phyloP scores from a whole-genome alignment of 164 flowering plant genomes.

The Vitis labrusca region DNA sequence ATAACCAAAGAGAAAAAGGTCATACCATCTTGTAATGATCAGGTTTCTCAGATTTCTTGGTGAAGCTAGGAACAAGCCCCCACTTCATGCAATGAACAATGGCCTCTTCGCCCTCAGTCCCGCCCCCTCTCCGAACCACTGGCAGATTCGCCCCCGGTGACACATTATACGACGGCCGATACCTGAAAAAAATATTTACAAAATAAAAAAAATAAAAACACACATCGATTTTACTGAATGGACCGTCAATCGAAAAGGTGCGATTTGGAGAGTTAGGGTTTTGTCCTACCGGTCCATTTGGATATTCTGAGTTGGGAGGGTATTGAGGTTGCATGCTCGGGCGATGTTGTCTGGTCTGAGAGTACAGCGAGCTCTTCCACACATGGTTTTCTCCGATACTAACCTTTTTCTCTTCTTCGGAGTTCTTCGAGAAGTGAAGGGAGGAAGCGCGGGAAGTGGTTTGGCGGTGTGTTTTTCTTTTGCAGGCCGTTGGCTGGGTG shows the following conservation, averaged over 20 bases:
- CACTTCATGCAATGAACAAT: constrained; percentile 91
- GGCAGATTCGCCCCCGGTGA: constrained; percentile 78
- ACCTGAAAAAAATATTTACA: constrained; percentile 39
- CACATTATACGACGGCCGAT: constrained; percentile 72
- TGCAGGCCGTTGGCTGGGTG: constrained; percentile 1
- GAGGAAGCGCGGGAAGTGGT: constrained; percentile 9
- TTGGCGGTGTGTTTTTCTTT: too few species aligned
- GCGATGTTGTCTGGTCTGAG: constrained; percentile 64
- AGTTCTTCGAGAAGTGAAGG: not conserved
- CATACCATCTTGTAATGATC: constrained; percentile 89
- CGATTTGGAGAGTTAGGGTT: not conserved
- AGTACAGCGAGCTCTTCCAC: constrained; percentile 80
- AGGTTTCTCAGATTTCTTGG: constrained; percentile 78
- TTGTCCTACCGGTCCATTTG: constrained; percentile 54
- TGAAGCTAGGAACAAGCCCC: constrained; percentile 95
- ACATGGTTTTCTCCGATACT: constrained; percentile 36
- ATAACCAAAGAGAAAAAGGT: not conserved
- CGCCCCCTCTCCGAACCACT: constrained; percentile 64
- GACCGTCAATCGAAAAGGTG: too few species aligned
- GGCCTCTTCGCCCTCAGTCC: constrained; percentile 34
- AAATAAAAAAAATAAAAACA: not conserved
- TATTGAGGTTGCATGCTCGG: constrained; percentile 59
- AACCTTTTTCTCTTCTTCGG: not conserved
- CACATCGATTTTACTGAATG: not conserved
- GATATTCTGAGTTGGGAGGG: constrained; percentile 31